These are phyloP conservation scores for Penicillium aurantiogriseum DNA, from an alignment of 2,329 filamentous ascomycete genomes.

Conservation along the genomic window DNA sequence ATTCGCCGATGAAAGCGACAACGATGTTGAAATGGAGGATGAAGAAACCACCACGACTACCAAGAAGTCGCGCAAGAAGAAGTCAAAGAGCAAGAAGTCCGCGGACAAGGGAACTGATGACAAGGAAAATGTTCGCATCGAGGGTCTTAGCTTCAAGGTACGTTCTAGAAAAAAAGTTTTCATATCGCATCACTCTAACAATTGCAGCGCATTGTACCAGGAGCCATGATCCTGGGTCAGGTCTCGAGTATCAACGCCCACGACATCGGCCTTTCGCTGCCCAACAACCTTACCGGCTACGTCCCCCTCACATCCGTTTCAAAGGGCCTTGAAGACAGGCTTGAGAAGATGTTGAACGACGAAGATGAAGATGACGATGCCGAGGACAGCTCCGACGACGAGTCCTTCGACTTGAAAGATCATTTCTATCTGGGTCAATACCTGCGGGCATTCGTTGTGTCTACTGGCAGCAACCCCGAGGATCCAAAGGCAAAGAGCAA, in stretches of 20 bases:
- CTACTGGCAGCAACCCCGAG: slow-evolving; percentile 61
- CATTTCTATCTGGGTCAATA: slow-evolving; percentile 86
- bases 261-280: slow-evolving; percentile 76
- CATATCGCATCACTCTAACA: slow-evolving; percentile 33
- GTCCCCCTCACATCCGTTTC: slow-evolving; percentile 92
- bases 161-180: slow-evolving; percentile 17
- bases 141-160: slow-evolving; percentile 88
- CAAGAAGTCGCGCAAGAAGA: slow-evolving; percentile 43
- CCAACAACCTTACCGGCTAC: slow-evolving; percentile 89
- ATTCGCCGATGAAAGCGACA: slow-evolving; percentile 59
- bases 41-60: slow-evolving; percentile 35
- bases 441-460: slow-evolving; percentile 76
- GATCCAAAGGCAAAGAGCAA: slow-evolving; percentile 62
- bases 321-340: slow-evolving; percentile 68
- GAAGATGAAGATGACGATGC: slow-evolving; percentile 58
- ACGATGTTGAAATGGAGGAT: slow-evolving; percentile 52
- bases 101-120: slow-evolving; percentile 51
- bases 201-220: slow-evolving; percentile 72
- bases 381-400: slow-evolving; percentile 48
- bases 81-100: slow-evolving; percentile 49
- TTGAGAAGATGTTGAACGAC: slow-evolving; percentile 66
- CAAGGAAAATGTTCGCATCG: slow-evolving; percentile 65
- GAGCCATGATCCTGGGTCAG: slow-evolving; percentile 84
- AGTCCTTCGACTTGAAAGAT: slow-evolving; percentile 68
- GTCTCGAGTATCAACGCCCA: slow-evolving; percentile 76